Percentiles rank a stretch among this genome's conserved stretches.
These are phyloP conservation scores for Pholiota microspora DNA, from an alignment of 768 basidiomycete genomes.

Conservation along the genomic window DNA sequence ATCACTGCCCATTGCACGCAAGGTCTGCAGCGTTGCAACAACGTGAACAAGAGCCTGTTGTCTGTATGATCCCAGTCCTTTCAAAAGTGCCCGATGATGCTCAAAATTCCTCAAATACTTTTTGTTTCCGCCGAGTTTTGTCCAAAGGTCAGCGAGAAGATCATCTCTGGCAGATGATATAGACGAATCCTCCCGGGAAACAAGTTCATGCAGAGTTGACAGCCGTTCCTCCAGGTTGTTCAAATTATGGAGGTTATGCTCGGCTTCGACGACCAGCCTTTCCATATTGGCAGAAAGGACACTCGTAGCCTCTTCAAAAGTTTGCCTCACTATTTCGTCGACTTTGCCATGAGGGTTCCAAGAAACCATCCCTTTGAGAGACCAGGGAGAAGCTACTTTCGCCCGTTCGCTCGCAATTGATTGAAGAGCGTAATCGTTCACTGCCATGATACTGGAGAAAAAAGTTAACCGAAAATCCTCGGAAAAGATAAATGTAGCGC, in stretches of 20 bases:
- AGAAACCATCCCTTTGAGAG: slow-evolving; percentile 37
- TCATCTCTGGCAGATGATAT: slow-evolving; percentile 45
- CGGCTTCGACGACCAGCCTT: slow-evolving; percentile 67
- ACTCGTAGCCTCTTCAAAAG: slow-evolving; percentile 64
- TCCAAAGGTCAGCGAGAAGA: slow-evolving; percentile 69
- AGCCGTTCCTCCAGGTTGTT: slow-evolving; percentile 64
- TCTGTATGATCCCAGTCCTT: slow-evolving; percentile 54
- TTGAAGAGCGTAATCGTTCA: slow-evolving; percentile 69
- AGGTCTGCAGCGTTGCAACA: slow-evolving; percentile 57
- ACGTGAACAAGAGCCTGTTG: slow-evolving; percentile 65
- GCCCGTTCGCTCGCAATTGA: slow-evolving; percentile 47
- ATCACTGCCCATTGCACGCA: slow-evolving; percentile 65
- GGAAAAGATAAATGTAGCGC: slow-evolving; percentile 20
- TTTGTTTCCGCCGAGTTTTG: slow-evolving; percentile 61
- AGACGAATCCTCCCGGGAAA: slow-evolving; percentile 54
- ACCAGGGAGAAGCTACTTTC: slow-evolving; percentile 29
- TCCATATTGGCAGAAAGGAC: slow-evolving; percentile 49
- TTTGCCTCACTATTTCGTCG: slow-evolving; percentile 45
- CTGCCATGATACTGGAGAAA: slow-evolving; percentile 58
- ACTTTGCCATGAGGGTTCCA: slow-evolving; percentile 33
- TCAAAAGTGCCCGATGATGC: slow-evolving; percentile 50
- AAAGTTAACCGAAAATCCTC: neutral
- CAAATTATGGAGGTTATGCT: slow-evolving; percentile 52
- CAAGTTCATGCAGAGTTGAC: slow-evolving; percentile 51
- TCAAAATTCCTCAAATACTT: slow-evolving; percentile 47